Conservation (phyloP, 1,139 yeast genomes). For the Petasospora rhodanensis region DNA sequence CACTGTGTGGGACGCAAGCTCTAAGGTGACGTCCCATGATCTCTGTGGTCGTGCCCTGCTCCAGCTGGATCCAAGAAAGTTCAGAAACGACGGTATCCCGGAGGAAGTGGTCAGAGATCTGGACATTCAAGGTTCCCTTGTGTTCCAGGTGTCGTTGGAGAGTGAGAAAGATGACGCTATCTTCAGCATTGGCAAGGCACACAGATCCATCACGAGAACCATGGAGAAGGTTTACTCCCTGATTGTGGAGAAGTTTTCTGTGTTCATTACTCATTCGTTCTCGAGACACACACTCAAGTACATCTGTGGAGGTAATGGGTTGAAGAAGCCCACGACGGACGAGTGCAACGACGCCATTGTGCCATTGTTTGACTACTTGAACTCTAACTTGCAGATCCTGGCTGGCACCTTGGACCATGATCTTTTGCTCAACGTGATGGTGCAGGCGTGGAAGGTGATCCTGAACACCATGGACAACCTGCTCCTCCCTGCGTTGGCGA, state of each 20-base stretch:
- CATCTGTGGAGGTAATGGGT: constrained; percentile 49
- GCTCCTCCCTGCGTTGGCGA: constrained; percentile 65
- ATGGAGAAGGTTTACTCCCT: constrained; percentile 61
- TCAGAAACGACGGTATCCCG: constrained; percentile 65
- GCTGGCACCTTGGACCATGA: constrained; percentile 60
- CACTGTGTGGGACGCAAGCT: constrained; percentile 71
- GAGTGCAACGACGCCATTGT: constrained; percentile 64
- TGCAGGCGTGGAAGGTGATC: constrained; percentile 71
- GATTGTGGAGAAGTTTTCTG: constrained; percentile 58
- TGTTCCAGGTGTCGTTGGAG: constrained; percentile 68
- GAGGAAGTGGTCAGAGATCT: constrained; percentile 58
- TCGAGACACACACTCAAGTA: constrained; percentile 46
- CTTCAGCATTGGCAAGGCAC: constrained; percentile 74
- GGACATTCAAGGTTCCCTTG: constrained; percentile 63
- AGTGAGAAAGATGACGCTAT: constrained; percentile 73
- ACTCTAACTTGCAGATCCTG: constrained; percentile 61
- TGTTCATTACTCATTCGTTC: constrained; percentile 40
- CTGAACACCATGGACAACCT: constrained; percentile 61
- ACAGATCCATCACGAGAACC: constrained; percentile 57
- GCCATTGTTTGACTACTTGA: constrained; percentile 73
- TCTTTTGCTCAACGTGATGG: constrained; percentile 61
- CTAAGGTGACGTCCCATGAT: constrained; percentile 49
- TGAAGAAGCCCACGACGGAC: constrained; percentile 42
- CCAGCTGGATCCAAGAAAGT: constrained; percentile 60
- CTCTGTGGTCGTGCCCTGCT: constrained; percentile 66